Percentiles rank a stretch among this genome's conserved stretches.
phyloP scores from a whole-genome alignment of 768 basidiomycete species.

The Kondoa malvinella region DNA sequence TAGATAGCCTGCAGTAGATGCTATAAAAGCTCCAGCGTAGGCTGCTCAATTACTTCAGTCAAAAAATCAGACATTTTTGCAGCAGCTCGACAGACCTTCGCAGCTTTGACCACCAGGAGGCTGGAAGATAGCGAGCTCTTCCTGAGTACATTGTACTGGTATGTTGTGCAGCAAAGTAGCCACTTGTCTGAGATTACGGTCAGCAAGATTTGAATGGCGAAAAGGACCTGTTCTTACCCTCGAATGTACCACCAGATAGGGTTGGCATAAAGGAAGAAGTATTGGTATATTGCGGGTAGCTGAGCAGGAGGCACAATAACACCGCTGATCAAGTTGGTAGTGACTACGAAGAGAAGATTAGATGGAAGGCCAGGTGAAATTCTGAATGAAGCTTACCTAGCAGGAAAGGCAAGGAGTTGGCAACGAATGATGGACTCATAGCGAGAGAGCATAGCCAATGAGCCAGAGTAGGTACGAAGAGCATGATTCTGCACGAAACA shows the following conservation, averaged over 20 bases:
- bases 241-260: not conserved
- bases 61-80: not conserved
- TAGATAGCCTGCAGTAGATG: slow-evolving; percentile 52
- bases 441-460: not conserved
- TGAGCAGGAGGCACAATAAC: not conserved
- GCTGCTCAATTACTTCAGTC: not conserved
- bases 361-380: no score
- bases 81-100: not conserved
- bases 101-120: not conserved
- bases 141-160: not conserved
- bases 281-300: not conserved
- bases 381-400: not conserved
- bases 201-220: not conserved
- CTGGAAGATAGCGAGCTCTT: not conserved
- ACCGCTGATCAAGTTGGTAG: not conserved
- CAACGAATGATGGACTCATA: not conserved
- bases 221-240: not conserved
- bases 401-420: not conserved
- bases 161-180: not conserved
- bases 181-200: not conserved
- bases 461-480: not conserved
- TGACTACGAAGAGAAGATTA: not conserved
- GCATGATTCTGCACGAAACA: not conserved
- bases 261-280: not conserved
- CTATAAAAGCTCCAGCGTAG: slow-evolving; percentile 45